Conservation (phyloP, 2,329 filamentous ascomycete species). For the Gnomoniopsis smithogilvyi region DNA sequence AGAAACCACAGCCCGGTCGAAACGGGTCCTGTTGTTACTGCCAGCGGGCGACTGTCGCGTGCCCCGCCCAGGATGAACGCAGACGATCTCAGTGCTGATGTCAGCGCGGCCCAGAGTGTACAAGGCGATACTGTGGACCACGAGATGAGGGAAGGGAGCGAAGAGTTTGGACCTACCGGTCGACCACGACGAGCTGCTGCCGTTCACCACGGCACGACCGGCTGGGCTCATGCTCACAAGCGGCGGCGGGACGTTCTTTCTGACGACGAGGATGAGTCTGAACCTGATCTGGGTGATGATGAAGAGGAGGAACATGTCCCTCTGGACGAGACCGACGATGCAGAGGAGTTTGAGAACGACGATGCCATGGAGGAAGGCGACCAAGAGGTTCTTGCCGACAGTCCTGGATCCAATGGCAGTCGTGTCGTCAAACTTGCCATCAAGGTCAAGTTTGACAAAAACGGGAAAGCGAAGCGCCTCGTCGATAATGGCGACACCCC, state of each 20-base stretch:
- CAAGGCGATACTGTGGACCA: slow-evolving; percentile 37
- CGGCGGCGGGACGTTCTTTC: slow-evolving; percentile 53
- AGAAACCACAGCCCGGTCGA: slow-evolving; percentile 72
- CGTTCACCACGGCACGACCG: slow-evolving; percentile 46
- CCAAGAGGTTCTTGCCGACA: slow-evolving; percentile 36
- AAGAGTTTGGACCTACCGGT: slow-evolving; percentile 40
- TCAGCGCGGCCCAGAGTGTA: slow-evolving; percentile 44
- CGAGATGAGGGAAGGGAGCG: slow-evolving; percentile 27
- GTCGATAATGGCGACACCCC: slow-evolving; percentile 28
- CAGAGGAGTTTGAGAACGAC: slow-evolving; percentile 55
- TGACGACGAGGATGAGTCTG: slow-evolving; percentile 62
- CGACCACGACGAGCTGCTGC: slow-evolving; percentile 51
- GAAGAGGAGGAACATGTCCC: slow-evolving; percentile 69
- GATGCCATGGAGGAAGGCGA: slow-evolving; percentile 52
- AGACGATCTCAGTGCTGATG: slow-evolving; percentile 46
- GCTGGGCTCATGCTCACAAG: slow-evolving; percentile 38
- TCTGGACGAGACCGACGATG: slow-evolving; percentile 54
- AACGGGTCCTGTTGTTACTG: slow-evolving; percentile 64
- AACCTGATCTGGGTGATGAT: slow-evolving; percentile 74
- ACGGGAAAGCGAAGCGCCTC: slow-evolving; percentile 31
- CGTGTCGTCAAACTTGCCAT: slow-evolving; percentile 73
- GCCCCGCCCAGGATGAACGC: slow-evolving; percentile 65
- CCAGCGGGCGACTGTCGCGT: slow-evolving; percentile 82
- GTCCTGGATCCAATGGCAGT: slow-evolving; percentile 40
- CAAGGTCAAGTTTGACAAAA: slow-evolving; percentile 36